Conservation (phyloP, 2,329 filamentous ascomycete species). For the Teratosphaeria epicoccoides region DNA sequence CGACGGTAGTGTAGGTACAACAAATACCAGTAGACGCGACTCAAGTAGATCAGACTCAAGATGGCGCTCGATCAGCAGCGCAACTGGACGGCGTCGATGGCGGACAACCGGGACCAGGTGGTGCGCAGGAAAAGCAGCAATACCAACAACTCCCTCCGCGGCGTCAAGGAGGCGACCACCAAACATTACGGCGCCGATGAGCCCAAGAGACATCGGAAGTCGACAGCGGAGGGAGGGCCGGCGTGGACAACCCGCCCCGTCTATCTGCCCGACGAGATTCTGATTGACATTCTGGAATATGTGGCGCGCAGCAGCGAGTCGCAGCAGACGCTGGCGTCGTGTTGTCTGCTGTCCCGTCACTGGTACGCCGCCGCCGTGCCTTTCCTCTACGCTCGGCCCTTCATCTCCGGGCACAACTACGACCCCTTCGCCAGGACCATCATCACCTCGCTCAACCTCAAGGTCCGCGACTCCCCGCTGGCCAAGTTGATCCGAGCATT, state of each 20-base stretch:
- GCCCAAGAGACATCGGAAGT: neutral
- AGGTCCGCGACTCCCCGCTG: conserved; percentile 38
- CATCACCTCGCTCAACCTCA: conserved; percentile 41
- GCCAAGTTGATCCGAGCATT: conserved; percentile 43
- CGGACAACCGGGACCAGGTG: conserved; percentile 23
- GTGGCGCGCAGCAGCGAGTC: conserved; percentile 26
- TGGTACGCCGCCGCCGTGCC: conserved; percentile 47
- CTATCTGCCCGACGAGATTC: conserved; percentile 45
- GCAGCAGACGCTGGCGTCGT: conserved; percentile 40
- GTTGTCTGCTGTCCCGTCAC: conserved; percentile 43
- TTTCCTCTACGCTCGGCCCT: conserved; percentile 43
- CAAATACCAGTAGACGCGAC: too few relatives aligned
- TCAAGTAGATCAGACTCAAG: neutral
- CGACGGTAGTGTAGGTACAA: too few relatives aligned
- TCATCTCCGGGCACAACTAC: conserved; percentile 43
- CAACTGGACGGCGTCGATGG: conserved; percentile 28
- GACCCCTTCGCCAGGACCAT: conserved; percentile 44
- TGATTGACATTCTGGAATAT: conserved; percentile 40
- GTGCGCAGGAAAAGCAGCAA: conserved; percentile 2
- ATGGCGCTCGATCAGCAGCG: conserved; percentile 27
- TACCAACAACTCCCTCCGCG: neutral
- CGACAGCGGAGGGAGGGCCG: neutral
- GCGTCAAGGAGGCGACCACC: neutral
- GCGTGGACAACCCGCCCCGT: conserved; percentile 7
- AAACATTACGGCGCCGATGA: neutral